Evolutionary conservation across 805 yeast genomes (phyloP).

Genomic region (Lipomyces sp.): DNA sequence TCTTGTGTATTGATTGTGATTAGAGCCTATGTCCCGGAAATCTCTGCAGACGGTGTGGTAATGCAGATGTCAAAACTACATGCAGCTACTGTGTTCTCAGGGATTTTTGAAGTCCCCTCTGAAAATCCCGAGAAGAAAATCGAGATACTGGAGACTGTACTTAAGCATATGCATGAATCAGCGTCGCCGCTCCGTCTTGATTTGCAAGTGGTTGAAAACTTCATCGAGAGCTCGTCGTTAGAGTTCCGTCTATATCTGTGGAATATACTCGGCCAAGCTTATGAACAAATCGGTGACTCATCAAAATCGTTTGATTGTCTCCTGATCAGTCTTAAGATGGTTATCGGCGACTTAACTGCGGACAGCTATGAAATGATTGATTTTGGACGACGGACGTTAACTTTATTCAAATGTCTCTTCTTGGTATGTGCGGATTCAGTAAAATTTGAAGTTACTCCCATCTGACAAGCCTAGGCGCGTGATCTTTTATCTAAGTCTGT

Average conservation of each 20-base stretch:
- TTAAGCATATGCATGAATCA: conserved; percentile 44
- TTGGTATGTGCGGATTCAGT: conserved; percentile 6
- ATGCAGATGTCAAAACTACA: conserved; percentile 72
- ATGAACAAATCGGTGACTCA: conserved; percentile 16
- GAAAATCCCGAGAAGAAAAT: conserved; percentile 42
- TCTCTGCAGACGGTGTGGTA: conserved; percentile 56
- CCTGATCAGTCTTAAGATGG: conserved; percentile 15
- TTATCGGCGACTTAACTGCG: conserved; percentile 13
- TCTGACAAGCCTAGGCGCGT: conserved; percentile 10
- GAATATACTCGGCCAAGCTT: conserved; percentile 33
- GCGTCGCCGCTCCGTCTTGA: conserved; percentile 11
- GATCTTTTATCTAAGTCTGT: conserved; percentile 19
- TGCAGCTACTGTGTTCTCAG: conserved; percentile 68
- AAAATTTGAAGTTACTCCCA: not conserved
- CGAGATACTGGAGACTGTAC: conserved; percentile 53
- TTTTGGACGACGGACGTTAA: conserved; percentile 11
- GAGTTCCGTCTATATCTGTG: conserved; percentile 74
- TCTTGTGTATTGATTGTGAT: not conserved
- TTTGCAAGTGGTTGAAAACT: conserved; percentile 23
- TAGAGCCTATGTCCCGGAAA: conserved; percentile 56
- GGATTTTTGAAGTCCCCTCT: conserved; percentile 49
- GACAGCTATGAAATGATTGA: conserved; percentile 15
- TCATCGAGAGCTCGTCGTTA: conserved; percentile 66
- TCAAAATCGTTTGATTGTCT: conserved; percentile 23
- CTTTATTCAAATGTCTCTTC: conserved; percentile 18